A percentile compares a stretch with the other conserved stretches of the same genome.
These are phyloP conservation scores for Boletus bicolor DNA, from an alignment of 768 basidiomycete species.

Conservation along the genomic window DNA sequence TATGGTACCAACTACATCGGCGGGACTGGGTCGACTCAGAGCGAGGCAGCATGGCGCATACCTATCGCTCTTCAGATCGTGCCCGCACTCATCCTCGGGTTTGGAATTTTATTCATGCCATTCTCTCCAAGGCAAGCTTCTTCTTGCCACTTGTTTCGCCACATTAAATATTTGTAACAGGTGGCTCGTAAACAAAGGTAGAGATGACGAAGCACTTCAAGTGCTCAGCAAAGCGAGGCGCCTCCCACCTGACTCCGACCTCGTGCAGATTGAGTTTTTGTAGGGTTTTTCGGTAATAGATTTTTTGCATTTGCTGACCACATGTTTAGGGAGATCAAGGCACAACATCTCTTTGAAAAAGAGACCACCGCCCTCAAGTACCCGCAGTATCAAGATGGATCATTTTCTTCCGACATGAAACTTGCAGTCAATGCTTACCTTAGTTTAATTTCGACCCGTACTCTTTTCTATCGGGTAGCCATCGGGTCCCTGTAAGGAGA, in stretches of 20 bases:
- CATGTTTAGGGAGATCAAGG: constrained; percentile 59
- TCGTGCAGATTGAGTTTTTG: constrained; percentile 74
- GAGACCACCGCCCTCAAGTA: constrained; percentile 55
- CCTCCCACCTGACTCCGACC: constrained; percentile 53
- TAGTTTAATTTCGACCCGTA: constrained; percentile 53
- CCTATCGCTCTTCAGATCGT: constrained; percentile 72
- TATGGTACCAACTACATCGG: constrained; percentile 68
- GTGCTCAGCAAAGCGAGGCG: constrained; percentile 61
- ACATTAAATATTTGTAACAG: constrained; percentile 27
- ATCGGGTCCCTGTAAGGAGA: constrained; percentile 52
- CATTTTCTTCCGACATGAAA: constrained; percentile 53
- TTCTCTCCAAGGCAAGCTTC: constrained; percentile 62
- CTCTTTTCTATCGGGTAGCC: constrained; percentile 58
- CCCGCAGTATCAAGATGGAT: constrained; percentile 64
- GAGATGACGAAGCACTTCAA: constrained; percentile 68
- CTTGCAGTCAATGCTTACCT: constrained; percentile 59
- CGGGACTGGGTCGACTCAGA: constrained; percentile 53
- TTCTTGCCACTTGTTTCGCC: not conserved
- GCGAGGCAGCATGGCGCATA: constrained; percentile 71
- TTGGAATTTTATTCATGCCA: constrained; percentile 75
- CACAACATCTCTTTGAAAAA: constrained; percentile 70
- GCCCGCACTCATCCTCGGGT: constrained; percentile 66
- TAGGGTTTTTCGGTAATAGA: constrained; percentile 35
- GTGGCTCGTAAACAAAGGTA: constrained; percentile 75
- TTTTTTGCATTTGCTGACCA: not conserved